Percentiles rank a stretch among this genome's conserved stretches.
These are phyloP conservation scores for Breviolum minutum DNA, from an alignment of 73 alveolate species.

Conservation along the genomic window DNA sequence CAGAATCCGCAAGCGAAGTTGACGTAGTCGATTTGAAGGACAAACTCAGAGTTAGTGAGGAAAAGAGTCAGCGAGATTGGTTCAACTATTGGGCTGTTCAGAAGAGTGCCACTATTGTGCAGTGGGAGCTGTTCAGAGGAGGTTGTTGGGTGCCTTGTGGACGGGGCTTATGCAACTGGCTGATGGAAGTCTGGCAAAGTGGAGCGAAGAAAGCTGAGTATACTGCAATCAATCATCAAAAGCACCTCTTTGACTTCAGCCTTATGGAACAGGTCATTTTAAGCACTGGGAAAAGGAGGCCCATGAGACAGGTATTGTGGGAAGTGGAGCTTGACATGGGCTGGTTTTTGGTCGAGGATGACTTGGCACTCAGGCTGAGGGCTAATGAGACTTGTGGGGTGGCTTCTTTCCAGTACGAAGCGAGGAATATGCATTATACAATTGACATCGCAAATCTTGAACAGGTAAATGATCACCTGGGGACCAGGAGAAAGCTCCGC, in stretches of 20 bases:
- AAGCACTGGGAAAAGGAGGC: slow-evolving; percentile 12
- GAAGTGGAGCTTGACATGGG: slow-evolving; percentile 68
- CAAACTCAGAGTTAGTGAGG: not conserved
- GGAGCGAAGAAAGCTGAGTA: not conserved
- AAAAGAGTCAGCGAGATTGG: slow-evolving; percentile 13
- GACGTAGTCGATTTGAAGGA: not conserved
- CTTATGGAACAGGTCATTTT: slow-evolving; percentile 60
- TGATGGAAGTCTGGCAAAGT: not conserved
- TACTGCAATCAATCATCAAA: slow-evolving; percentile 22
- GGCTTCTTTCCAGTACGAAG: not conserved
- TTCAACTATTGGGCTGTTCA: slow-evolving; percentile 19
- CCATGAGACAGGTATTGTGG: slow-evolving; percentile 63
- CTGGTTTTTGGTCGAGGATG: slow-evolving; percentile 72
- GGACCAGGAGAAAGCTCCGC: slow-evolving; percentile 53
- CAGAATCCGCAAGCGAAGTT: not conserved
- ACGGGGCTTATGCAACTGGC: slow-evolving; percentile 1
- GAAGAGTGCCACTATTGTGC: slow-evolving; percentile 19
- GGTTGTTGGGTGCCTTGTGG: slow-evolving; percentile 62
- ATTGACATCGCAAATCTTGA: not conserved
- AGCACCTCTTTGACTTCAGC: slow-evolving; percentile 24
- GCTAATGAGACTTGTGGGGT: not conserved
- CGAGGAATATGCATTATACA: slow-evolving; percentile 39
- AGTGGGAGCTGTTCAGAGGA: slow-evolving; percentile 67
- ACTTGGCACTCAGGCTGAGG: slow-evolving; percentile 35
- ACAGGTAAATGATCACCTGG: slow-evolving; percentile 35